These are phyloP conservation scores for Chenopodium berlandieri DNA, from an alignment of 148 eudicot genomes.

Conservation along the genomic window DNA sequence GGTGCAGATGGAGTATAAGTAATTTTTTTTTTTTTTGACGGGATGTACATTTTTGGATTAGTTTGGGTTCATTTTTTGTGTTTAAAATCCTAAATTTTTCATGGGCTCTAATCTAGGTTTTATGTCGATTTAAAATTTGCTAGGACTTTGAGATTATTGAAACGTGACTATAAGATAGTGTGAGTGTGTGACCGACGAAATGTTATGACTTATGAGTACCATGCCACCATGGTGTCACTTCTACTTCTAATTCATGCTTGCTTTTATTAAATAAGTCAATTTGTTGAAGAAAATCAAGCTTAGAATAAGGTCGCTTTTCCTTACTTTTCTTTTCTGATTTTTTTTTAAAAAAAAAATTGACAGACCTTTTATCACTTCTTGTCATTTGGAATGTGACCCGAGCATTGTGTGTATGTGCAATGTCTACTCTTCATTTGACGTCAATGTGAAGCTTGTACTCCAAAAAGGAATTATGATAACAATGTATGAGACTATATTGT, in stretches of 20 bases:
- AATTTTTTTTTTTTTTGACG: no score
- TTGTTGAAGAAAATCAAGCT: slow-evolving; percentile 17
- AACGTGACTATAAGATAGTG: not conserved
- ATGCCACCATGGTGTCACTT: slow-evolving; percentile 8
- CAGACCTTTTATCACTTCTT: not conserved
- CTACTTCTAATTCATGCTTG: slow-evolving; percentile 17
- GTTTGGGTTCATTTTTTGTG: no score
- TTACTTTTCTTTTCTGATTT: not conserved
- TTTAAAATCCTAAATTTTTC: no score
- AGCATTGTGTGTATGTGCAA: not conserved
- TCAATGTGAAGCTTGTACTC: not conserved
- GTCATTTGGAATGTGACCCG: slow-evolving; percentile 16
- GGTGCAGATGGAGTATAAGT: no score
- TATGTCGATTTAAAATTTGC: no score
- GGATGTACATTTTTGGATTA: no score
- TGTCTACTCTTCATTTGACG: slow-evolving; percentile 7
- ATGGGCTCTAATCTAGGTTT: no score
- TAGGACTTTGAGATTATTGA: no score
- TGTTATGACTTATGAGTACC: not conserved
- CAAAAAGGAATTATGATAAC: not conserved
- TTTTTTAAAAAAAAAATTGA: no score
- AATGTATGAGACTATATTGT: not conserved
- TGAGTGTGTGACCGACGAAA: not conserved
- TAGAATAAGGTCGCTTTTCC: slow-evolving; percentile 11
- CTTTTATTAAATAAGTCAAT: slow-evolving; percentile 17